Percentiles rank a stretch among this genome's conserved stretches.
Evolutionary conservation across 2,329 filamentous ascomycete genomes (phyloP).

Genomic region (Graphilbum sp.): DNA sequence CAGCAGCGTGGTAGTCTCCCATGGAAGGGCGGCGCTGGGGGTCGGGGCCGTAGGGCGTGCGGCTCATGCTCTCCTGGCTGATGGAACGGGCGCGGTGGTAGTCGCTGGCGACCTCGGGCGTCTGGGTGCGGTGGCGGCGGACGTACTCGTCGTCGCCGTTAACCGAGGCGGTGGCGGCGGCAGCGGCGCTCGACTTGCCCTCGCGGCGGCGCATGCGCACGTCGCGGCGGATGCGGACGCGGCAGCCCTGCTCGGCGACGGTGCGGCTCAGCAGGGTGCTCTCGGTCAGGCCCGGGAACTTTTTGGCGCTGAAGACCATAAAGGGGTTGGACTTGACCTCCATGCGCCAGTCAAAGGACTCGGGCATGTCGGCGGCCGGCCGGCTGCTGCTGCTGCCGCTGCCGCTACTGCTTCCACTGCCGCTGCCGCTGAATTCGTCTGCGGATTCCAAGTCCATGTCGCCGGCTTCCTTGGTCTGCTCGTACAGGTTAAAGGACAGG

Average conservation of each 20-base stretch:
- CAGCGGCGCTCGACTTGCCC: slow-evolving; percentile 12
- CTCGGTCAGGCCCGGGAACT: slow-evolving; percentile 85
- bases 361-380: slow-evolving; percentile 16
- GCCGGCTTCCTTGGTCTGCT: slow-evolving; percentile 74
- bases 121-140: slow-evolving; percentile 16
- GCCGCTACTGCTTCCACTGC: too few relatives aligned
- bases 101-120: slow-evolving; percentile 14
- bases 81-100: slow-evolving; percentile 17
- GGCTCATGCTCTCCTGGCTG: slow-evolving; percentile 16
- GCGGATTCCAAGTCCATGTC: slow-evolving; percentile 49
- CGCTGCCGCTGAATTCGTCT: slow-evolving; percentile 11
- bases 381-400: slow-evolving; percentile 10
- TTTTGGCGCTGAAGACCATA: slow-evolving; percentile 89
- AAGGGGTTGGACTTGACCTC: slow-evolving; percentile 82
- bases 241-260: slow-evolving; percentile 91
- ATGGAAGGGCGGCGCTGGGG: slow-evolving; percentile 16
- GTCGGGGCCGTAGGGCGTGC: slow-evolving; percentile 15
- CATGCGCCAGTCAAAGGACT: slow-evolving; percentile 66
- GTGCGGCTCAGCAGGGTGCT: slow-evolving; percentile 79
- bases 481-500: slow-evolving; percentile 84
- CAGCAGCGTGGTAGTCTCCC: slow-evolving; percentile 13
- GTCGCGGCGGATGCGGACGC: slow-evolving; percentile 87
- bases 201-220: slow-evolving; percentile 34
- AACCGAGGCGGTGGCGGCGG: slow-evolving; percentile 1
- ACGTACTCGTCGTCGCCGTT: slow-evolving; percentile 16